Percentiles rank a stretch among this genome's conserved stretches.
Evolutionary conservation across 2,329 filamentous ascomycete species (phyloP).

Genomic region (Dactylella cylindrospora): DNA sequence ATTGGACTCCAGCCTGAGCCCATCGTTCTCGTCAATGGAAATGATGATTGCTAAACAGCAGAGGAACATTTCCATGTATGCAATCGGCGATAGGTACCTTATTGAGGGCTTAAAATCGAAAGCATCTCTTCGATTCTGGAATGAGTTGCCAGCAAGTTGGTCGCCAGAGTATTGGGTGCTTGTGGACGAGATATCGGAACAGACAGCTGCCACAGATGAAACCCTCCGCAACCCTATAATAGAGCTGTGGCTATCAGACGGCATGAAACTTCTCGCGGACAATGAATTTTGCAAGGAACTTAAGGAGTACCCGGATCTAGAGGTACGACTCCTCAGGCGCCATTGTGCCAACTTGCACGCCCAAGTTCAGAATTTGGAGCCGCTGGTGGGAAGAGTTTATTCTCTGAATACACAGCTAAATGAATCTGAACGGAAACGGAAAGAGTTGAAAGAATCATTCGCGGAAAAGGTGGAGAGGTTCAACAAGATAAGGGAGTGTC

Average conservation of each 20-base stretch:
- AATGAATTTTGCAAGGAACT: slow-evolving; percentile 7
- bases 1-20: too few species aligned
- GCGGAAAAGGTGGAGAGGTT: not conserved
- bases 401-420: not conserved
- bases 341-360: not conserved
- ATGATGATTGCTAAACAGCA: not conserved
- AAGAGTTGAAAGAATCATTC: not conserved
- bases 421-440: not conserved
- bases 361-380: not conserved
- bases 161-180: slow-evolving; percentile 2
- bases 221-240: slow-evolving; percentile 4
- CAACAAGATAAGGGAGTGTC: too few species aligned
- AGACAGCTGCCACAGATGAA: not conserved
- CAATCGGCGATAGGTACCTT: slow-evolving; percentile 14
- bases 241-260: slow-evolving; percentile 11
- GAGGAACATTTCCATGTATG: slow-evolving; percentile 15
- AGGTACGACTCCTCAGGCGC: slow-evolving; percentile 7
- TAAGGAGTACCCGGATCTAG: not conserved
- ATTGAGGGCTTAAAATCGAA: slow-evolving; percentile 6
- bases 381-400: not conserved
- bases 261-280: not conserved
- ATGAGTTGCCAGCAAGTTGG: slow-evolving; percentile 1
- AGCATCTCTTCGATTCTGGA: slow-evolving; percentile 6
- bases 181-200: not conserved
- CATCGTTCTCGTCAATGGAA: too few species aligned